These are phyloP conservation scores for Mucor ambiguus DNA, from an alignment of 371 early-diverging fungal species.

Conservation along the genomic window DNA sequence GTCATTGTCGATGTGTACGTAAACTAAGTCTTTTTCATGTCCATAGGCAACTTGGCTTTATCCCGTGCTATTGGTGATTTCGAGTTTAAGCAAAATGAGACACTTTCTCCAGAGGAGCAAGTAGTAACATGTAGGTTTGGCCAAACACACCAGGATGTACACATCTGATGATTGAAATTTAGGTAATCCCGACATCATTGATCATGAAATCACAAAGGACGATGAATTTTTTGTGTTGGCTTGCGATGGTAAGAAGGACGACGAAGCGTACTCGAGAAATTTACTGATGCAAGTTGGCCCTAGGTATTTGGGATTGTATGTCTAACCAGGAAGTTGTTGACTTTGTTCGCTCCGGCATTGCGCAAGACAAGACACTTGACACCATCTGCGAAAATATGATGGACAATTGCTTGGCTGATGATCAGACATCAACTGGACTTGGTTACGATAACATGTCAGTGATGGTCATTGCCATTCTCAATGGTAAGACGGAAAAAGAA, in stretches of 20 bases:
- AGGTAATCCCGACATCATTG: conserved; percentile 72
- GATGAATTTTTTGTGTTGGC: conserved; percentile 93
- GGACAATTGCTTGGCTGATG: conserved; percentile 89
- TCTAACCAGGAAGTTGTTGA: conserved; percentile 87
- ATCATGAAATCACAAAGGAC: conserved; percentile 57
- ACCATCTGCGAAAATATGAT: conserved; percentile 86
- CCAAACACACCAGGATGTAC: not conserved
- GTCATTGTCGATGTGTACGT: not conserved
- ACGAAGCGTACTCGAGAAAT: not conserved
- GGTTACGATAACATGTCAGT: conserved; percentile 99
- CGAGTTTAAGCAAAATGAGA: conserved; percentile 85
- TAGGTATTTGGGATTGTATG: conserved; percentile 98
- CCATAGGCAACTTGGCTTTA: conserved; percentile 81
- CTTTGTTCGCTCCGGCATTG: conserved; percentile 74
- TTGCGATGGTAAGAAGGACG: conserved; percentile 78
- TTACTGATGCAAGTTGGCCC: not conserved
- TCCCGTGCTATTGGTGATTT: conserved; percentile 96
- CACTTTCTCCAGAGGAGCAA: conserved; percentile 79
- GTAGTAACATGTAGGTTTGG: conserved; percentile 71
- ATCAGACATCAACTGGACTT: conserved; percentile 84
- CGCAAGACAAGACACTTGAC: conserved; percentile 57
- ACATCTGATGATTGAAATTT: not conserved
- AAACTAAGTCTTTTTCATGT: not conserved
- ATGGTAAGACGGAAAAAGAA: conserved; percentile 73
- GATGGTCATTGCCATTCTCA: conserved; percentile 85